phyloP scores from a whole-genome alignment of 306 rosid species.

The Vigna nakashimae region DNA sequence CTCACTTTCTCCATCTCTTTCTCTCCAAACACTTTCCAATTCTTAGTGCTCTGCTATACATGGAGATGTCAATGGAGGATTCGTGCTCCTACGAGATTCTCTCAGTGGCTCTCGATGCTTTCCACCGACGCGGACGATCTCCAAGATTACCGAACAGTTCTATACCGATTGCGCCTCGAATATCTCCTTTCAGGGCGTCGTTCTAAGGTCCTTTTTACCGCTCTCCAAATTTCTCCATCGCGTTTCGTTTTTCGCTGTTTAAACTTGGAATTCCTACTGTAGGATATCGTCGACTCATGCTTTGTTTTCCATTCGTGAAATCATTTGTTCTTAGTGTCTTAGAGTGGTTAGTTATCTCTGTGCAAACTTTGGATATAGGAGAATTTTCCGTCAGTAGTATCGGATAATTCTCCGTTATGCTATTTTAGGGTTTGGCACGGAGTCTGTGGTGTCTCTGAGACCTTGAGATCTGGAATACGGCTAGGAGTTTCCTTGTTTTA shows the following conservation, averaged over 20 bases:
- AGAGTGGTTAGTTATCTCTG: background rate
- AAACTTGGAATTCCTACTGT: constrained; percentile 40
- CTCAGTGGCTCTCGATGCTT: constrained; percentile 55
- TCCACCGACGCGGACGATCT: constrained; percentile 58
- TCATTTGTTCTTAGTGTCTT: constrained; percentile 26
- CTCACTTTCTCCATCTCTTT: constrained; percentile 39
- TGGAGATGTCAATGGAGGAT: constrained; percentile 85
- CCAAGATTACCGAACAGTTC: constrained; percentile 63
- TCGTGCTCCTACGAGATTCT: constrained; percentile 55
- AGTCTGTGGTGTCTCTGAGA: constrained; percentile 26
- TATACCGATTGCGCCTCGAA: constrained; percentile 67
- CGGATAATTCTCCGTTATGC: constrained; percentile 36
- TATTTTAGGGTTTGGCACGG: constrained; percentile 46
- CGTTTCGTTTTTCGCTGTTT: constrained; percentile 35
- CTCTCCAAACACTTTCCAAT: constrained; percentile 30
- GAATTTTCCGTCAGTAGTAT: background rate
- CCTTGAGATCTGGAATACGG: constrained; percentile 34
- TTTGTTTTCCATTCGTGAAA: constrained; percentile 39
- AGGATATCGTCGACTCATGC: constrained; percentile 31
- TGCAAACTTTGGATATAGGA: background rate
- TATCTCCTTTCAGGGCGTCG: constrained; percentile 45
- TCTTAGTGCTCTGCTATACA: constrained; percentile 42
- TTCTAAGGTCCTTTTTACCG: constrained; percentile 52
- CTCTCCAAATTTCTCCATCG: constrained; percentile 17
- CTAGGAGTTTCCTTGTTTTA: constrained; percentile 24